Percentiles rank a stretch among this genome's conserved stretches.
phyloP scores from a whole-genome alignment of 2,329 filamentous ascomycete species.

The Cladophialophora chaetospira region DNA sequence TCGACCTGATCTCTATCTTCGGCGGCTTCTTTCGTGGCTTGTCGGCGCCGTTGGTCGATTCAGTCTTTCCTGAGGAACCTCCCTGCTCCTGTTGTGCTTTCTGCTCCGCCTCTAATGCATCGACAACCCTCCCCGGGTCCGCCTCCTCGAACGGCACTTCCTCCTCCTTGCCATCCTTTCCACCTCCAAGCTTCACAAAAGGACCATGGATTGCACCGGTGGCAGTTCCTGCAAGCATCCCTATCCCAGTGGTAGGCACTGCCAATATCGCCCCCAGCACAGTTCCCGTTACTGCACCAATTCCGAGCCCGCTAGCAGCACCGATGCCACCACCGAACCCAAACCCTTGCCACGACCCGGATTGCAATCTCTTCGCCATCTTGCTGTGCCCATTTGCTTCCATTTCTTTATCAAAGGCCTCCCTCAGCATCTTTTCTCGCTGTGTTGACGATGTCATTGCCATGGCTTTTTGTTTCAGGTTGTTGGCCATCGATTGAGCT shows the following conservation, averaged over 20 bases:
- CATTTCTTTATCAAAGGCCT: slow-evolving; percentile 29
- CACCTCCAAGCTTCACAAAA: slow-evolving; percentile 25
- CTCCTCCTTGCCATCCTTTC: slow-evolving; percentile 6
- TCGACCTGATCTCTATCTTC: slow-evolving; percentile 27
- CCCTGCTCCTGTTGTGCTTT: background rate
- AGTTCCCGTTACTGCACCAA: slow-evolving; percentile 23
- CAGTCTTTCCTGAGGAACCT: background rate
- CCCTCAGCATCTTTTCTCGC: slow-evolving; percentile 22
- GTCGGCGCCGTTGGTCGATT: background rate
- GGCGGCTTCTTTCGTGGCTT: slow-evolving; percentile 23
- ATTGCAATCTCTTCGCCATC: slow-evolving; percentile 27
- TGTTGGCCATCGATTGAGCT: slow-evolving; percentile 23
- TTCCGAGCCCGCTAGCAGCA: slow-evolving; percentile 24
- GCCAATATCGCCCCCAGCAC: slow-evolving; percentile 20
- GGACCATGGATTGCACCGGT: slow-evolving; percentile 26
- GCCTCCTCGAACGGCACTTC: slow-evolving; percentile 28
- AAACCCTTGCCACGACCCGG: slow-evolving; percentile 24
- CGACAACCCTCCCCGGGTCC: slow-evolving; percentile 22
- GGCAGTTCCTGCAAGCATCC: slow-evolving; percentile 23
- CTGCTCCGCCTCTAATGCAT: slow-evolving; percentile 22
- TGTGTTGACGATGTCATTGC: slow-evolving; percentile 22
- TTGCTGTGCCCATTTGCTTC: slow-evolving; percentile 29
- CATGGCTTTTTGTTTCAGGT: slow-evolving; percentile 24
- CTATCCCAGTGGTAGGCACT: slow-evolving; percentile 23
- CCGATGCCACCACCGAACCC: slow-evolving; percentile 28